Evolutionary conservation across 306 rosid genomes (phyloP).

Genomic region (Malus fusca): DNA sequence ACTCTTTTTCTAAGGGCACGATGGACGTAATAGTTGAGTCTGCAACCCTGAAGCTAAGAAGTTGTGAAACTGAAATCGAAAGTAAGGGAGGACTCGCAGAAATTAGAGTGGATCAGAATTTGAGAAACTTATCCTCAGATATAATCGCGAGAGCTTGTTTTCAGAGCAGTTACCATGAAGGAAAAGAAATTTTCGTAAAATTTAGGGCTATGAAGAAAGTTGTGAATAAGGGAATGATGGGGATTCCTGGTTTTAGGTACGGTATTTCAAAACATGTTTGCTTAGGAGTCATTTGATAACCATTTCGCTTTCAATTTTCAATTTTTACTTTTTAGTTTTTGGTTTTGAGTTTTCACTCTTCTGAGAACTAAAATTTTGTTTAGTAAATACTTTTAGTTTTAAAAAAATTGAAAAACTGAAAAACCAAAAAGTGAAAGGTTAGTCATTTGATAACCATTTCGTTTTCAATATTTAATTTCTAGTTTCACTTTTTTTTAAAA

Average conservation of each 20-base stretch:
- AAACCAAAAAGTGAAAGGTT: too few relatives aligned
- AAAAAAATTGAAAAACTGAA: too few relatives aligned
- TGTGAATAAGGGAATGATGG: slow-evolving; percentile 23
- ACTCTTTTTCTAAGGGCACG: slow-evolving; percentile 34
- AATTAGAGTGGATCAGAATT: slow-evolving; percentile 35
- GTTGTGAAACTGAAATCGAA: slow-evolving; percentile 42
- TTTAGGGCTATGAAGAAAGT: slow-evolving; percentile 37
- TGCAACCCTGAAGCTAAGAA: slow-evolving; percentile 21
- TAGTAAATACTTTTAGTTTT: too few relatives aligned
- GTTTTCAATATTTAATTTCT: too few relatives aligned
- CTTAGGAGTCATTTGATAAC: too few relatives aligned
- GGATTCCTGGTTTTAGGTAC: slow-evolving; percentile 49
- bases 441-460: too few relatives aligned
- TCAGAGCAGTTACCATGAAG: slow-evolving; percentile 42
- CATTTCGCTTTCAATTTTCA: too few relatives aligned
- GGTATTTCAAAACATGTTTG: too few relatives aligned
- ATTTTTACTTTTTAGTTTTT: too few relatives aligned
- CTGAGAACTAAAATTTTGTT: too few relatives aligned
- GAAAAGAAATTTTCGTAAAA: slow-evolving; percentile 42
- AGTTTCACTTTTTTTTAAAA: too few relatives aligned
- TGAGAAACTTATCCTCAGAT: slow-evolving; percentile 43
- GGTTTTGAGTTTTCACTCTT: too few relatives aligned
- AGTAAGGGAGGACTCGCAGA: slow-evolving; percentile 27
- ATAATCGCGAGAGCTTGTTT: slow-evolving; percentile 53
- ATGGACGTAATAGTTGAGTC: slow-evolving; percentile 43